Conservation (phyloP, 257 asterid species). For the Lithospermum erythrorhizon region DNA sequence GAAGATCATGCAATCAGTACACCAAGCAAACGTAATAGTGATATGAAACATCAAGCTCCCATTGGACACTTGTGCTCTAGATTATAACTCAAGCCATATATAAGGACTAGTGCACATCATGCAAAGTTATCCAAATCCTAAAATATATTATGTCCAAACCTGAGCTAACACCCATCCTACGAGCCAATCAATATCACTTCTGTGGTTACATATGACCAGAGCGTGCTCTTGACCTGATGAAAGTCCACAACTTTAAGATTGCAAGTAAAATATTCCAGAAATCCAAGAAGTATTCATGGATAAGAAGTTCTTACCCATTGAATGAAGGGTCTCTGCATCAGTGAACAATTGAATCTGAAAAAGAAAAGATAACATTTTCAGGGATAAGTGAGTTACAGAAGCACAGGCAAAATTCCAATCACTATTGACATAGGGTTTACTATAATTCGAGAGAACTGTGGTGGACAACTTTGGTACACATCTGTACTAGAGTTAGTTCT, state of each 20-base stretch:
- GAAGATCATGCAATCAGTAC: constrained; percentile 8
- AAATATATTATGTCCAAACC: constrained; percentile 33
- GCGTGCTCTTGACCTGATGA: constrained; percentile 90
- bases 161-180: constrained; percentile 98
- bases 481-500: too few species aligned
- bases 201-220: constrained; percentile 68
- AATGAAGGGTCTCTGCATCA: constrained; percentile 53
- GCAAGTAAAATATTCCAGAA: constrained; percentile 2
- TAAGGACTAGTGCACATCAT: not conserved
- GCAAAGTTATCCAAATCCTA: not conserved
- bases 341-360: constrained; percentile 63
- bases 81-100: not conserved
- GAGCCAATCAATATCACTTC: constrained; percentile 98
- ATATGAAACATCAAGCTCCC: constrained; percentile 6
- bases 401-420: not conserved
- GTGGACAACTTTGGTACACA: not conserved
- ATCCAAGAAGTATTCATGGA: not conserved
- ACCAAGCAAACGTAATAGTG: not conserved
- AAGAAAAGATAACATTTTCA: constrained; percentile 10
- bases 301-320: constrained; percentile 49
- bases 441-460: not conserved
- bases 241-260: constrained; percentile 12
- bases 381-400: constrained; percentile 2
- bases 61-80: constrained; percentile 6
- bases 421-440: not conserved